Conservation (phyloP, 2,329 filamentous ascomycete species). For the Fusarium anthophilum region DNA sequence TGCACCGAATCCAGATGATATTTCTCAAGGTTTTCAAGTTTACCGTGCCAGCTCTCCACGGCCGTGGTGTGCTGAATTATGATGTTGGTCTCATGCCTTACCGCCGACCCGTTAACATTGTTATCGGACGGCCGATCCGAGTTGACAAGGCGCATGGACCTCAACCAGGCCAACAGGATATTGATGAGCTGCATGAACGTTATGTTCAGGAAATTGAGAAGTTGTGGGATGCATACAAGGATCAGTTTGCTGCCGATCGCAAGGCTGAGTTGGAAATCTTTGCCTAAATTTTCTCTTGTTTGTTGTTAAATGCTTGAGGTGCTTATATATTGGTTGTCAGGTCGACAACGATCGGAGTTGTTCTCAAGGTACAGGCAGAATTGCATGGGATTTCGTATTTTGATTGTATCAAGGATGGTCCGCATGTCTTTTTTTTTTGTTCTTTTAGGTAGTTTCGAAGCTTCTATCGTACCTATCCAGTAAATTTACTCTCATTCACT, state of each 20-base stretch:
- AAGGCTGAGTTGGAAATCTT: constrained; percentile 74
- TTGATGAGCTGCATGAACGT: constrained; percentile 80
- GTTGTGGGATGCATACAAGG: constrained; percentile 82
- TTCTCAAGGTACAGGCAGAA: background rate
- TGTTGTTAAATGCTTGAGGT: background rate
- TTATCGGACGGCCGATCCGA: constrained; percentile 83
- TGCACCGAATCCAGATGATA: constrained; percentile 84
- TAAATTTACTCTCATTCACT: background rate
- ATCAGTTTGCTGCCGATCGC: constrained; percentile 72
- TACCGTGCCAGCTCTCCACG: constrained; percentile 90
- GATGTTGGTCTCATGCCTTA: constrained; percentile 97
- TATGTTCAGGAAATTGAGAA: constrained; percentile 81
- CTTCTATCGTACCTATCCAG: background rate
- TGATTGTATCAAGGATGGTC: background rate
- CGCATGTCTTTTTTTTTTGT: too few relatives aligned
- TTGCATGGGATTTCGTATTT: background rate
- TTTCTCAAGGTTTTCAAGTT: constrained; percentile 90
- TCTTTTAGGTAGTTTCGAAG: background rate
- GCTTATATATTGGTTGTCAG: background rate
- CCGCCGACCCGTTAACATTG: constrained; percentile 84
- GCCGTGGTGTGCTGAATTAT: constrained; percentile 94
- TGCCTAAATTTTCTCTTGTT: constrained; percentile 51
- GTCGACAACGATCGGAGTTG: background rate
- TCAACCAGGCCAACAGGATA: constrained; percentile 76
- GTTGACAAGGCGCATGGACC: constrained; percentile 66